Conservation (phyloP, 495 filamentous ascomycete genomes). For the Neurospora hispaniola region DNA sequence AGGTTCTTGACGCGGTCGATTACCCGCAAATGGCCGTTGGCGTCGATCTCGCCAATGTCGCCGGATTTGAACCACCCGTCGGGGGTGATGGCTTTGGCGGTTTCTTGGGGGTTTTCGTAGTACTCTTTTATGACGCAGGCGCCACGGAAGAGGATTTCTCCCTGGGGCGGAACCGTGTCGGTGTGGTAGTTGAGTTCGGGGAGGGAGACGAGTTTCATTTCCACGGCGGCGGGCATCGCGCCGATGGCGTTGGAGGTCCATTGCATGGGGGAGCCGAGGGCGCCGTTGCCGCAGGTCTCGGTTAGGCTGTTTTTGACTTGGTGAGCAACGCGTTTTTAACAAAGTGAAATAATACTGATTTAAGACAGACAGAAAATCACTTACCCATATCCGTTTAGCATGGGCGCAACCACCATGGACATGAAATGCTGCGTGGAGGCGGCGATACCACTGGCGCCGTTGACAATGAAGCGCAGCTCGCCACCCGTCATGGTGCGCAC, state of each 20-base stretch:
- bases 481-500: slow-evolving; percentile 67
- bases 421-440: slow-evolving; percentile 68
- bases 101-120: slow-evolving; percentile 74
- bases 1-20: slow-evolving; percentile 88
- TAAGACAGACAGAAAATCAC: too few species aligned
- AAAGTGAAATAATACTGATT: too few species aligned
- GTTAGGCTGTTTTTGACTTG: slow-evolving; percentile 44
- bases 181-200: slow-evolving; percentile 81
- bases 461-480: slow-evolving; percentile 57
- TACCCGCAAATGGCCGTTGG: slow-evolving; percentile 68
- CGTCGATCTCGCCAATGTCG: slow-evolving; percentile 69
- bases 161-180: slow-evolving; percentile 68
- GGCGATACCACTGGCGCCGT: slow-evolving; percentile 77
- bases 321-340: too few species aligned
- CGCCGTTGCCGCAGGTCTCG: slow-evolving; percentile 68
- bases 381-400: slow-evolving; percentile 66
- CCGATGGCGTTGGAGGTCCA: slow-evolving; percentile 67
- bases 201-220: slow-evolving; percentile 66
- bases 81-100: slow-evolving; percentile 61
- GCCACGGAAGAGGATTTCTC: slow-evolving; percentile 75
- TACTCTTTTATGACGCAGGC: slow-evolving; percentile 61
- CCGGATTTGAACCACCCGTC: slow-evolving; percentile 94
- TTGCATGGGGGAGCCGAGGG: slow-evolving; percentile 56
- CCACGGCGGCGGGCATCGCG: slow-evolving; percentile 47
- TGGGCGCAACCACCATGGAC: slow-evolving; percentile 60